Percentiles rank a stretch among this genome's conserved stretches.
Conservation (phyloP, 2,329 filamentous ascomycete genomes). For the Anisogramma anomala region DNA sequence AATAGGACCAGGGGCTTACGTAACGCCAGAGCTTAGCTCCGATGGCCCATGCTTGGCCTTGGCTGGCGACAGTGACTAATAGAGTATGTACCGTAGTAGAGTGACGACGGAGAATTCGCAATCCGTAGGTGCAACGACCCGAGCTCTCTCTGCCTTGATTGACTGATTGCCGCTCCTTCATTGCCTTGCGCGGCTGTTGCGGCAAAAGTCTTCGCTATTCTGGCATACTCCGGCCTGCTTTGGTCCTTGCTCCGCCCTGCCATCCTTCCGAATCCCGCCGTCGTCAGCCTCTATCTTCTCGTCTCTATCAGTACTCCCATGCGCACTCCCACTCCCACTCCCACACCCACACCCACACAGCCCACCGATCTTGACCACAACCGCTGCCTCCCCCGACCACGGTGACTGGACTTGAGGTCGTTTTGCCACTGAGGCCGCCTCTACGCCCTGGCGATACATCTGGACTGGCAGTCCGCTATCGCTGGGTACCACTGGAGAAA, state of each 20-base stretch:
- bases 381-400: background rate
- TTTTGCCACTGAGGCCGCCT: background rate
- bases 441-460: background rate
- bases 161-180: background rate
- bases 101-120: background rate
- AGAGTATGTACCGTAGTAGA: background rate
- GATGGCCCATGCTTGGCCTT: background rate
- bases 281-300: background rate
- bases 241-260: background rate
- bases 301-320: background rate
- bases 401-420: background rate
- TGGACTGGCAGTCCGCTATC: conserved; percentile 1
- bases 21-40: background rate
- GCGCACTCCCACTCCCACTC: background rate
- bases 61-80: background rate
- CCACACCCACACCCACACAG: background rate
- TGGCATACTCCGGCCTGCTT: background rate
- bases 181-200: background rate
- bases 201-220: background rate
- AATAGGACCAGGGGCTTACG: background rate
- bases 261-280: background rate
- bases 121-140: background rate
- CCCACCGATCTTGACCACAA: background rate
- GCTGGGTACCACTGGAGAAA: background rate
- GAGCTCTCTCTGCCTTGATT: background rate